Conservation (phyloP, 2,329 filamentous ascomycete species). For the Delphinella strobiligena region DNA sequence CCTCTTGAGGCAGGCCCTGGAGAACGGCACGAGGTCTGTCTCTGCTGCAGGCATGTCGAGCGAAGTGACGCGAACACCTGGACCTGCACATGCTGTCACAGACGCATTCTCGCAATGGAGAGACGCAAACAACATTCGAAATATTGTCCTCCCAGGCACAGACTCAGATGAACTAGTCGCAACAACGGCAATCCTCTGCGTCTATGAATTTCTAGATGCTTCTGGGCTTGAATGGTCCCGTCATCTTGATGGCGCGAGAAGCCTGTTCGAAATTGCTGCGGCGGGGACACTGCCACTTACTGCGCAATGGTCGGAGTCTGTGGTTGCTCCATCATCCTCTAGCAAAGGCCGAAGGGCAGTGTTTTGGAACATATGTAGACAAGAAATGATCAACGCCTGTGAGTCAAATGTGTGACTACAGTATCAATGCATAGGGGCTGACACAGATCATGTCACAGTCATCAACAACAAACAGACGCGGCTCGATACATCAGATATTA, state of each 20-base stretch:
- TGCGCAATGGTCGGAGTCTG: neutral
- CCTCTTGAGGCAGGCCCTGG: slow-evolving; percentile 19
- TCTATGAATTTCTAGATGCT: slow-evolving; percentile 57
- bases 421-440: no score
- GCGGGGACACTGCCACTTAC: slow-evolving; percentile 21
- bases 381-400: slow-evolving; percentile 54
- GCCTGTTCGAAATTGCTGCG: slow-evolving; percentile 44
- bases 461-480: slow-evolving; percentile 51
- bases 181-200: slow-evolving; percentile 53
- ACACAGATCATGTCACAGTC: slow-evolving; percentile 24
- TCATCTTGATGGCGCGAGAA: slow-evolving; percentile 54
- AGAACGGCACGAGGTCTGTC: slow-evolving; percentile 12
- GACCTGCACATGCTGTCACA: slow-evolving; percentile 15
- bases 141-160: slow-evolving; percentile 23
- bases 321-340: slow-evolving; percentile 1
- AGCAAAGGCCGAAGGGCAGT: slow-evolving; percentile 46
- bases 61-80: slow-evolving; percentile 11
- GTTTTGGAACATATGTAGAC: slow-evolving; percentile 56
- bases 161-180: slow-evolving; percentile 50
- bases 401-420: no score
- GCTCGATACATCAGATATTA: slow-evolving; percentile 49
- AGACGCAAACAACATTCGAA: neutral
- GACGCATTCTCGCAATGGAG: slow-evolving; percentile 18
- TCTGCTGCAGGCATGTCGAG: neutral
- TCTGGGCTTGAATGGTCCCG: slow-evolving; percentile 51